Conservation (phyloP, 768 basidiomycete species). For the Astraeus odoratus region DNA sequence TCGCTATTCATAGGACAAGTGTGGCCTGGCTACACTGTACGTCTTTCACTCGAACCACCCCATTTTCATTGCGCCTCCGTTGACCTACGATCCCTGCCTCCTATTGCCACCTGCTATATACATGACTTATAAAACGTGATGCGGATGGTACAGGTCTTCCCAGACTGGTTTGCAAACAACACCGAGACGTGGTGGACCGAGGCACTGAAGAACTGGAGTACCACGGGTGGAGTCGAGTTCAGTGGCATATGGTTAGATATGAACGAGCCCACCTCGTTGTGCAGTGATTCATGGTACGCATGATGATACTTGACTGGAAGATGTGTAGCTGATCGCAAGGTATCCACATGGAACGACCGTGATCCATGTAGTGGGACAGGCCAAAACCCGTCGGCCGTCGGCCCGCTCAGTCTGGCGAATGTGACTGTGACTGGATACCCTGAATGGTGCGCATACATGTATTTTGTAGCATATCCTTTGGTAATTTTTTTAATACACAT, state of each 20-base stretch:
- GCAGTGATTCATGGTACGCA: slow-evolving; percentile 48
- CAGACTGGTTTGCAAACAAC: slow-evolving; percentile 54
- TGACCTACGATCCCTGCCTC: not conserved
- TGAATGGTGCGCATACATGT: slow-evolving; percentile 45
- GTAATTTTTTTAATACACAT: not conserved
- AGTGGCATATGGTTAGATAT: slow-evolving; percentile 66
- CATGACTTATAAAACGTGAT: too few relatives aligned
- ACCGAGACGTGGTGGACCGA: slow-evolving; percentile 57
- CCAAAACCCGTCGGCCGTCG: slow-evolving; percentile 48
- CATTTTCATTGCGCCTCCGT: not conserved
- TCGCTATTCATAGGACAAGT: slow-evolving; percentile 68
- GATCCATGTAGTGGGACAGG: slow-evolving; percentile 36
- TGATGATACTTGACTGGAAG: not conserved
- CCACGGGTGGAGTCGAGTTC: slow-evolving; percentile 42
- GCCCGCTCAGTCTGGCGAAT: slow-evolving; percentile 47
- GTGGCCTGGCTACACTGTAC: slow-evolving; percentile 70
- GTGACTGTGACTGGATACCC: slow-evolving; percentile 52
- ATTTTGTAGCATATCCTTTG: not conserved
- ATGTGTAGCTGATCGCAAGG: not conserved
- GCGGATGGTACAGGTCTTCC: slow-evolving; percentile 36
- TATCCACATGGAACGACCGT: not conserved
- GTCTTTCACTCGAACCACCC: slow-evolving; percentile 5
- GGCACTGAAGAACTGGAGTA: slow-evolving; percentile 48
- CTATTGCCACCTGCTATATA: not conserved
- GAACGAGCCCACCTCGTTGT: slow-evolving; percentile 65